Base-by-base conservation (phyloP, 2,329 filamentous ascomycete species). In the Hypoxylon sp. region DNA sequence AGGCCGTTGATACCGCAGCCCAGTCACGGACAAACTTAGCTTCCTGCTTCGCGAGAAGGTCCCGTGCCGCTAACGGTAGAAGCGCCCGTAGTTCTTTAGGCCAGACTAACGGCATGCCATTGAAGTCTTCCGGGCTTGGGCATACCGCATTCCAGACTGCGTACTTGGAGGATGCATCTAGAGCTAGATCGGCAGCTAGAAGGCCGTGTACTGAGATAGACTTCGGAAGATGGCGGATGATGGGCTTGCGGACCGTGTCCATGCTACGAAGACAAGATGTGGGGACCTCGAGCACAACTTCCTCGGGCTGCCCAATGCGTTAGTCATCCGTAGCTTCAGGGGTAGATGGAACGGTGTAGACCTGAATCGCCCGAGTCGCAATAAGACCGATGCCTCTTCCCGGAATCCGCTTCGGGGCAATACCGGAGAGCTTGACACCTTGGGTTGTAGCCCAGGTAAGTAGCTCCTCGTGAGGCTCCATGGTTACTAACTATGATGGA, bases 301-400 rank as follows among this genome's bases (percentile, higher is more conserved):
- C 87, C 61, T 84, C 85, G 79, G 85, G 82, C 88, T 90, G 14
- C 64, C 13, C 24, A 10, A 5, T 54, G 24, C 56, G 57, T 60
- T 33, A 66, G 64, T 65, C 9, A 31, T 29, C 46, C 6, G 17
- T 35, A n/a, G 19, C 0, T 26, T 51, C 48, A 5, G 54, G 51
- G 39, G 29, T 42, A 48, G 9, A 10, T 29, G 42, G 54, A 26
- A n/a, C 44, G 22, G 31, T 54, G 72, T 75, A 75, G 81, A 92
- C 92, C 81, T 91, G 82, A 67, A 96, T 85, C 13, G 86, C 81
- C 29, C 86, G 85, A 11, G 88, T 90, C 4, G 93, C 91, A 55
- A 94, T 85, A 63, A 97, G 89, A 51, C 94, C 94, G 58, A 96
- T 86, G 29, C 94, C 94, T 60, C 92, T 86, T 1, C 90, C 91